phyloP scores from a whole-genome alignment of 805 yeast genomes.

The Tetrapisispora pingtungensis region DNA sequence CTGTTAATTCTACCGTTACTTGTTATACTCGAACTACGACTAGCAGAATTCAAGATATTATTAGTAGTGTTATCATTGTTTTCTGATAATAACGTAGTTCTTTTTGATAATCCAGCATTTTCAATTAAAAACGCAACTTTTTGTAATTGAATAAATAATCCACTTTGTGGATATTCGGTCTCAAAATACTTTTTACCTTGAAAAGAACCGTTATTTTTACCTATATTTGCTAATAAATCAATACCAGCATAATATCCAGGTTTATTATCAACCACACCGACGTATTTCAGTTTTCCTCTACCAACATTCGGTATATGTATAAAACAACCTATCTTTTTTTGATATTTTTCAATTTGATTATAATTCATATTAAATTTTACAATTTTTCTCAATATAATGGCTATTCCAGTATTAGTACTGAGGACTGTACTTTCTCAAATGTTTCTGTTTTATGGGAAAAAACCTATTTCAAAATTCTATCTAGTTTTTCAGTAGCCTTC shows the following conservation, averaged over 20 bases:
- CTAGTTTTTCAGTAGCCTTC: too few relatives aligned
- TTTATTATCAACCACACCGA: slow-evolving; percentile 67
- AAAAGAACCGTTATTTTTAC: slow-evolving; percentile 81
- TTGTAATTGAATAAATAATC: slow-evolving; percentile 61
- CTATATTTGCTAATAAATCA: slow-evolving; percentile 59
- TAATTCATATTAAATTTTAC: not conserved
- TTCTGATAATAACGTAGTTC: slow-evolving; percentile 7
- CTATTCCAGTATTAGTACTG: too few relatives aligned
- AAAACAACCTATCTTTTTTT: slow-evolving; percentile 23
- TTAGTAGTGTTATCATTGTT: not conserved
- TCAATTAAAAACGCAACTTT: slow-evolving; percentile 26
- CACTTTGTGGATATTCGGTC: slow-evolving; percentile 54
- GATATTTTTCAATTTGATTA: slow-evolving; percentile 8
- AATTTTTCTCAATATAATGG: too few relatives aligned
- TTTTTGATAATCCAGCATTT: slow-evolving; percentile 11
- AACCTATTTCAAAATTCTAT: too few relatives aligned
- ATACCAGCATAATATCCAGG: slow-evolving; percentile 78
- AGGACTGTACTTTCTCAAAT: too few relatives aligned
- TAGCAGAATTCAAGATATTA: not conserved
- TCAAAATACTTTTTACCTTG: slow-evolving; percentile 62
- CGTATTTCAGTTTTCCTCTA: slow-evolving; percentile 54
- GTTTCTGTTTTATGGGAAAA: too few relatives aligned
- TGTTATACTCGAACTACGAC: slow-evolving; percentile 6
- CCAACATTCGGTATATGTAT: slow-evolving; percentile 59
- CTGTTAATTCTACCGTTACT: slow-evolving; percentile 12